Evolutionary conservation across 2,329 filamentous ascomycete species (phyloP), one percentile per base, ranked within the genome.

Genomic region (Aspergillus sp.): DNA sequence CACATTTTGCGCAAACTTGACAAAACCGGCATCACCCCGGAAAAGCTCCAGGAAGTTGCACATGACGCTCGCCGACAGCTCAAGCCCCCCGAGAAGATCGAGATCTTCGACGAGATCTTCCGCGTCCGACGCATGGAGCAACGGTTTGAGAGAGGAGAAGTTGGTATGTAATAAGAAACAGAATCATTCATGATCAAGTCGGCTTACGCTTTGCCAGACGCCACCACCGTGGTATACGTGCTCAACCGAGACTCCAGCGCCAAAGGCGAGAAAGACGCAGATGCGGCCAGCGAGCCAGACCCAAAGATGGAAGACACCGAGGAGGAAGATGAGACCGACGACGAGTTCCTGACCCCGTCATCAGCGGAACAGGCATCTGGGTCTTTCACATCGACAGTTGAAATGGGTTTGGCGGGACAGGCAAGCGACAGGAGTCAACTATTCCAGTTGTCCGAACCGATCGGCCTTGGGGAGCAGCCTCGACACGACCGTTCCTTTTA

Each of bases 41-140:
- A 75, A 18, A 75, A 75, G 60, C 67, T 79, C 10, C 70, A 75
- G 58, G 75, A 77, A 53, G 71, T 78, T 49, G 75, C 75, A 36
- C 65, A 73, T 45, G 77, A 78, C 62, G 71, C 69, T 3, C 75
- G 73, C 59, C 67, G 75, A n/a, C 73, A 74, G 49, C 68, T 77
- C 42, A 74, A 72, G 57, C 71, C 72, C 14, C 62, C 68, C 2
- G 70, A 73, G 6, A 73, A 73, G 31, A 67, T 76, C 36, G 68
- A 72, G 11, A 73, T 79, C 45, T 62, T 79, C 18, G 73, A 75
- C 24, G 77, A 79, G 60, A 76, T 79, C 16, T 76, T 78, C 42
- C 71, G 69, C 1, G 74, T 78, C 11, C 69, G 77, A 45, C 73
- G 70, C 59, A 64, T 76, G 65, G 75, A 79, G 61, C 76, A 78